Base-by-base conservation (phyloP, 352 stramenopile genomes). In the Globisporangium camurandrum region DNA sequence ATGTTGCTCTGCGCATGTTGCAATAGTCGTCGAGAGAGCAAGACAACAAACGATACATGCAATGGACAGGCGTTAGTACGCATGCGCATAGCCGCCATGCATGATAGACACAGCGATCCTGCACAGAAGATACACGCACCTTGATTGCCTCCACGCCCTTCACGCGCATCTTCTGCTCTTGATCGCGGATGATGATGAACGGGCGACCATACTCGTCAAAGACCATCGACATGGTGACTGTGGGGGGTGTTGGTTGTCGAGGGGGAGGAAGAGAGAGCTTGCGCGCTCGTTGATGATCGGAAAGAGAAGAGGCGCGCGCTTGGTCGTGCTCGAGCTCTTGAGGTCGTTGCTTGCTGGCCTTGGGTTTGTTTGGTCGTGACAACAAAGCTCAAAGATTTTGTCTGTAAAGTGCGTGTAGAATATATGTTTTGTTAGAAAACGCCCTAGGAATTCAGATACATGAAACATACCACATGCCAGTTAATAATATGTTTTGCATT, bases 181-280 rank as follows among this genome's bases (percentile, higher is more conserved):
- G 97, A 70, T 99, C 97, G 59, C 97, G 86, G 69, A 99, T 84
- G 75, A 99, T 99, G 66, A 99, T 98, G 72, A 99, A 99, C 61
- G 97, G 97, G 53, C 97, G 84, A 51, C 97, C 97, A 84, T 99
- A 99, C 77, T 99, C 97, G 88, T 99, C 97, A 93, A 95, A 95
- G 61, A 95, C 75, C 84, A 95, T 93, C 64, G 84, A 95, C 84
- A 95, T 95, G 64, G 51, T 72, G 65, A 56, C 66, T 47, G 33
- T 45, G 19, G 50, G 17, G 39, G 27, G 28, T 30, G 10, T 22
- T 10, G n/a, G 36, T 19, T n/a, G 36, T 41, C 36, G 19, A 17
- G 36, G 31, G 6, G 22, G 23, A 22, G 12, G 22, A 27, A 31
- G 14, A 23, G 19, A 48, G 42, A 52, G 24, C 28, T 23, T 17